Evolutionary conservation across 305 asterid species (phyloP).

Genomic region (Fraxinus platypoda): DNA sequence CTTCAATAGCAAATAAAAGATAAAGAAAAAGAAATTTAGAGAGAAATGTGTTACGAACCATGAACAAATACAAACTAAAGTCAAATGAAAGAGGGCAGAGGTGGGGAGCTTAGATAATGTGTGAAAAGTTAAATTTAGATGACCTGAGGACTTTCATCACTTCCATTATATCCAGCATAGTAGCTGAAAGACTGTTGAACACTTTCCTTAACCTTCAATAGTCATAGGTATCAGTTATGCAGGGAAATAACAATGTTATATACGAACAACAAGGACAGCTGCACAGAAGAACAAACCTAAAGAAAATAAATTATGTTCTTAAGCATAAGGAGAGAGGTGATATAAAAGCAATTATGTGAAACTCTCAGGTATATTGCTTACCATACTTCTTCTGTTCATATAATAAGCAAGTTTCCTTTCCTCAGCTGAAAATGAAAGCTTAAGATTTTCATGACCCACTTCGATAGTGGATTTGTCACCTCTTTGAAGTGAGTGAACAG

Average conservation of each 20-base stretch:
- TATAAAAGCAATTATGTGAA: background rate
- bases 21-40: constrained; percentile 9
- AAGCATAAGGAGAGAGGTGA: background rate
- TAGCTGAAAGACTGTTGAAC: constrained; percentile 44
- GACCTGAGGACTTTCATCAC: constrained; percentile 45
- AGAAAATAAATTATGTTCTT: background rate
- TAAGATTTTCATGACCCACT: constrained; percentile 53
- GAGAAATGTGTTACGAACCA: background rate
- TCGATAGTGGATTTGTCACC: constrained; percentile 32
- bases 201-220: constrained; percentile 29
- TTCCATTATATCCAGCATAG: constrained; percentile 45
- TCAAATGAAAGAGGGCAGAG: background rate
- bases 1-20: constrained; percentile 29
- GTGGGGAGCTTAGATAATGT: constrained; percentile 10
- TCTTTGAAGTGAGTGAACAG: constrained; percentile 24
- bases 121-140: constrained; percentile 3
- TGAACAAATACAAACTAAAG: background rate
- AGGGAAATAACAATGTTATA: constrained; percentile 17
- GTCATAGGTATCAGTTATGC: constrained; percentile 17
- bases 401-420: constrained; percentile 40
- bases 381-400: constrained; percentile 41
- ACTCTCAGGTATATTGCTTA: constrained; percentile 23
- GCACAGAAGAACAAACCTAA: background rate
- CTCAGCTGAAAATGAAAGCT: constrained; percentile 39
- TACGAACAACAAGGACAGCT: background rate